A percentile compares a stretch with the other conserved stretches of the same genome.
Conservation (phyloP, 371 early-diverging fungal species). For the Edhazardia aedis region DNA sequence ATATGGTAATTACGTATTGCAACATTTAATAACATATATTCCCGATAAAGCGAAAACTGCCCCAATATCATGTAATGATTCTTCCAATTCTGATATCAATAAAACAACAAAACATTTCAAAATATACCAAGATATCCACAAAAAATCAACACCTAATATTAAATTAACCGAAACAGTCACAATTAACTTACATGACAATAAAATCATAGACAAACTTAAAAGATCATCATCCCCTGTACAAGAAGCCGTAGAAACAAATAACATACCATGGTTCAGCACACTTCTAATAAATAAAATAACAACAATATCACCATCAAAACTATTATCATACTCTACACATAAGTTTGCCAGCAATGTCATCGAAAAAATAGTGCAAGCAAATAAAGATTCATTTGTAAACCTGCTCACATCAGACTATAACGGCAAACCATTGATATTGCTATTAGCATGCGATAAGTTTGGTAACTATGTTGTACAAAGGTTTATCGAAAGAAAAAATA, state of each 20-base stretch:
- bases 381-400: constrained; percentile 57
- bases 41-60: constrained; percentile 61
- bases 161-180: neutral
- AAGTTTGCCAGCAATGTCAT: constrained; percentile 98
- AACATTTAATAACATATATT: constrained; percentile 85
- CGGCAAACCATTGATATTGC: constrained; percentile 57
- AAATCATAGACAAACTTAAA: constrained; percentile 53
- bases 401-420: constrained; percentile 50
- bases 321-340: too few species aligned
- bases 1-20: constrained; percentile 98
- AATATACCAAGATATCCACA: too few species aligned
- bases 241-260: too few species aligned
- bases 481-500: constrained; percentile 58
- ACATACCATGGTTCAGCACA: too few species aligned
- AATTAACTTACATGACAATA: neutral
- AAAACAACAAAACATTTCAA: too few species aligned
- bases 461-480: constrained; percentile 98
- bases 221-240: too few species aligned
- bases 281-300: too few species aligned
- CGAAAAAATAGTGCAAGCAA: constrained; percentile 64
- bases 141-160: too few species aligned
- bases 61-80: constrained; percentile 63
- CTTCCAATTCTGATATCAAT: constrained; percentile 28
- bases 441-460: constrained; percentile 88
- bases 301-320: too few species aligned